Percentiles rank a stretch among this genome's conserved stretches.
Evolutionary conservation across 352 stramenopile genomes (phyloP).

Genomic region (Pythium biforme): DNA sequence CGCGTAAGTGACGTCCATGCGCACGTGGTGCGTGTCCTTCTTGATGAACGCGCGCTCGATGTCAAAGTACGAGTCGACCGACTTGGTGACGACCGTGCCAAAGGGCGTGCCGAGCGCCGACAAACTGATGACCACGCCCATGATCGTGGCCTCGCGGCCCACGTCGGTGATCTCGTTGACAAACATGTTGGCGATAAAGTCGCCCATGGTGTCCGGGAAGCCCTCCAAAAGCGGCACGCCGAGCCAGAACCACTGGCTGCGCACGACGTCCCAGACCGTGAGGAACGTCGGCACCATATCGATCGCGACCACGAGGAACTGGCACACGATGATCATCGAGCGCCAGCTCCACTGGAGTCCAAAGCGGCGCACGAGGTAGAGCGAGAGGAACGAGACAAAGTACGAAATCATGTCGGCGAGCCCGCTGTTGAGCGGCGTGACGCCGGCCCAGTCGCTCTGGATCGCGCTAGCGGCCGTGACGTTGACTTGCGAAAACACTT

Average conservation of each 20-base stretch:
- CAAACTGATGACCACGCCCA: constrained; percentile 28
- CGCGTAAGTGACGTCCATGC: constrained; percentile 25
- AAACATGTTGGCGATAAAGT: constrained; percentile 22
- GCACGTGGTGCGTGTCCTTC: constrained; percentile 16
- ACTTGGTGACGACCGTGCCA: constrained; percentile 23
- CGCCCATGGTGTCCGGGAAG: constrained; percentile 19
- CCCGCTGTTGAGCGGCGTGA: constrained; percentile 29
- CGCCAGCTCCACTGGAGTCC: constrained; percentile 25
- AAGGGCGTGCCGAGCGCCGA: constrained; percentile 26
- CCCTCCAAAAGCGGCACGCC: constrained; percentile 27
- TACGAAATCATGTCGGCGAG: constrained; percentile 21
- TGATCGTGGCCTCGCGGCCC: constrained; percentile 28
- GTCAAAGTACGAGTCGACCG: constrained; percentile 20
- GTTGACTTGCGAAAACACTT: constrained; percentile 13
- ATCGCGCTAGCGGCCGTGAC: constrained; percentile 18
- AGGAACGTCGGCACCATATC: constrained; percentile 25
- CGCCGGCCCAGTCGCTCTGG: constrained; percentile 22
- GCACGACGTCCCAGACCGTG: constrained; percentile 27
- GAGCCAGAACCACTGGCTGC: constrained; percentile 26
- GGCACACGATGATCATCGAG: constrained; percentile 11
- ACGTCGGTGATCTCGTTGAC: constrained; percentile 27
- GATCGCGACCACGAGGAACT: constrained; percentile 21
- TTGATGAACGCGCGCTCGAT: constrained; percentile 17
- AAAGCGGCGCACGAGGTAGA: constrained; percentile 17
- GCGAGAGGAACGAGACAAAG: constrained; percentile 7